Conservation (phyloP, 106 monocot species). For the Phalaenopsis aphrodite region DNA sequence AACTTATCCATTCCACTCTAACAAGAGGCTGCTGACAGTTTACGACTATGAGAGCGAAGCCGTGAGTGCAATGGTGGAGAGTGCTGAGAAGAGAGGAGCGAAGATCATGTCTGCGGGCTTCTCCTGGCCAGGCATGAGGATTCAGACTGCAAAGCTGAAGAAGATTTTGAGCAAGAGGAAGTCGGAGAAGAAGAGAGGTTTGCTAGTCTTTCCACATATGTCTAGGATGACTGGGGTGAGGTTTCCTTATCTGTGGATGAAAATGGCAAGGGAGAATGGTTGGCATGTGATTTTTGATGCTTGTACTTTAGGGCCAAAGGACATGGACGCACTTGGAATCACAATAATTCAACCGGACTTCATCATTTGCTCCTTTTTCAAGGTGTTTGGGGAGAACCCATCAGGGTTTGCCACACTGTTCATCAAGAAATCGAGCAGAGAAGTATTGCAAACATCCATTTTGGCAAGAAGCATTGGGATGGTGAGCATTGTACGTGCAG, state of each 20-base stretch:
- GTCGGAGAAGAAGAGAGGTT: slow-evolving; percentile 28
- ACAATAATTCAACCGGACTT: slow-evolving; percentile 74
- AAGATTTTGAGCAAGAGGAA: slow-evolving; percentile 27
- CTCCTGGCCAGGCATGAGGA: slow-evolving; percentile 57
- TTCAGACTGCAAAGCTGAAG: slow-evolving; percentile 39
- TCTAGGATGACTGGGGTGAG: slow-evolving; percentile 62
- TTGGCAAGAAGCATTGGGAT: slow-evolving; percentile 42
- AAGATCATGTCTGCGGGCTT: slow-evolving; percentile 38
- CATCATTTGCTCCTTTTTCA: slow-evolving; percentile 73
- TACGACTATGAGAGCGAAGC: slow-evolving; percentile 74
- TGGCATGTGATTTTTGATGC: slow-evolving; percentile 71
- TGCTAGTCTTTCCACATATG: slow-evolving; percentile 73
- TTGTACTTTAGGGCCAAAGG: slow-evolving; percentile 62
- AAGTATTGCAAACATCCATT: slow-evolving; percentile 24
- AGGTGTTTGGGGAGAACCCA: slow-evolving; percentile 69
- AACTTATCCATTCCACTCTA: slow-evolving; percentile 46
- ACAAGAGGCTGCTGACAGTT: slow-evolving; percentile 45
- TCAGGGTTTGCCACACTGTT: slow-evolving; percentile 65
- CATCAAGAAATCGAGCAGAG: slow-evolving; percentile 33
- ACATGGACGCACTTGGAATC: slow-evolving; percentile 60
- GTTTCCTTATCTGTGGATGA: slow-evolving; percentile 85
- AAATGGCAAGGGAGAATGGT: slow-evolving; percentile 55
- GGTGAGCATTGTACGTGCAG: slow-evolving; percentile 44
- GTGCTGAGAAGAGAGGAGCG: slow-evolving; percentile 35
- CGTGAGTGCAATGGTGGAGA: slow-evolving; percentile 30